phyloP scores from a whole-genome alignment of 805 yeast genomes.

The Alloascoidea hylecoeti region DNA sequence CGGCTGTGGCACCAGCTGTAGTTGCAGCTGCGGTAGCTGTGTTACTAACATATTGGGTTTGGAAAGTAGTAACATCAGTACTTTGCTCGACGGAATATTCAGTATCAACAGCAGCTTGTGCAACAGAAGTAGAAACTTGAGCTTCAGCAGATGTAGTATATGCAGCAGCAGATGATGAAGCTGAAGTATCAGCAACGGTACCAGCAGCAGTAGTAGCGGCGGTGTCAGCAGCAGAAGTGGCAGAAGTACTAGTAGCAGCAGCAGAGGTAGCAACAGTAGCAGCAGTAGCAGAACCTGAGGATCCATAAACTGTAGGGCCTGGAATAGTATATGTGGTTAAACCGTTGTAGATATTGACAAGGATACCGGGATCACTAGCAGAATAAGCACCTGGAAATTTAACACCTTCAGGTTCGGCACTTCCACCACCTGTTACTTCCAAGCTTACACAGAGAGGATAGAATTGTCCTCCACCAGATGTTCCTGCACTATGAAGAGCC shows the following conservation, averaged over 20 bases:
- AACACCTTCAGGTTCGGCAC: conserved; percentile 6
- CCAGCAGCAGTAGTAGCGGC: no score
- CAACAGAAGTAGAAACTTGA: not conserved
- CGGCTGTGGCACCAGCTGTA: not conserved
- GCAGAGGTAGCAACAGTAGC: not conserved
- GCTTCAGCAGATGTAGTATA: not conserved
- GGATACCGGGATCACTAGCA: conserved; percentile 8
- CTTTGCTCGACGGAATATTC: no score
- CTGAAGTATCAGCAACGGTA: not conserved
- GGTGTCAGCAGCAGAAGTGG: not conserved
- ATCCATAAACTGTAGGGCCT: conserved; percentile 5
- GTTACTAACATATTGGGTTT: not conserved
- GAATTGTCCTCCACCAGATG: conserved; percentile 3
- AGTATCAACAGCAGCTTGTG: not conserved
- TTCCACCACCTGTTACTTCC: conserved; percentile 2
- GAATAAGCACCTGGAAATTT: conserved; percentile 8
- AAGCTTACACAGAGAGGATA: conserved; percentile 8
- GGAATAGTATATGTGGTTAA: conserved; percentile 6
- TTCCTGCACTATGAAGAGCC: conserved; percentile 5
- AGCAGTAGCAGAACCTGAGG: not conserved
- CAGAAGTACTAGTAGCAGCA: not conserved
- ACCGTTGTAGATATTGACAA: conserved; percentile 5
- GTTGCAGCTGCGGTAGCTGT: conserved; percentile 1
- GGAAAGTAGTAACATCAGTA: not conserved
- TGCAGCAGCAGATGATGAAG: not conserved